Evolutionary conservation across 2,329 filamentous ascomycete species (phyloP), one percentile per base, ranked within the genome.

Genomic region (Aureobasidium zeae): DNA sequence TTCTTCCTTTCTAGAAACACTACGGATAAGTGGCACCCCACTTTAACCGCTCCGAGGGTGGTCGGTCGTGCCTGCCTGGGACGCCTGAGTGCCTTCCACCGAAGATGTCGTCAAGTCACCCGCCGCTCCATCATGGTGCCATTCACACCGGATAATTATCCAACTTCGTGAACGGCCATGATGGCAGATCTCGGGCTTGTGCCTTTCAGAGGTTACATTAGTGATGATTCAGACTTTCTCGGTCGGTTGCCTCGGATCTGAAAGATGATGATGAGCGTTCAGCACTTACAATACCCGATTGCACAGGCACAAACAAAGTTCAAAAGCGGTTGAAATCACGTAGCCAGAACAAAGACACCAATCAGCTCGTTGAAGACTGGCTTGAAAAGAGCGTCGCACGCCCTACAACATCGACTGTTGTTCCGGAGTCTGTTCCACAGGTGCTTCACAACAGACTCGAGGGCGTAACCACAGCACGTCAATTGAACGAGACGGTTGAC

Each of bases 401-500:
- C n/a, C 34, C 43, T 0, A 6, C 15, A 8, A 15, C 34, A 9
- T 25, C 30, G 11, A 12, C 13, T 11, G 12, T 45, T 34, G 9
- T 5, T n/a, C 21, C 5, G 10, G 29, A n/a, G 17, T 4, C 5
- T 16, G 17, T 16, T 4, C 11, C 37, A 2, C 13, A 61, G 0
- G 59, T 58, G 19, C 60, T 74, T 2, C 70, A 76, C 61, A 83
- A 85, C 55, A 70, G 71, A 2, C 78, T 77, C 51, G 69, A 75
- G 45, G 75, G 73, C 24, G 46, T 69, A 1, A 42, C 59, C 0
- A 59, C 55, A 49, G 78, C 74, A 19, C 78, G 80, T 67, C 81
- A 82, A 57, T 67, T 79, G 20, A 65, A 65, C 1, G 83, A 88
- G 56, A 73, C 72, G 0, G 63, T 83, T 1, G 61, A 74, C 6